Percentiles rank a stretch among this genome's conserved stretches.
Evolutionary conservation across 2,329 filamentous ascomycete species (phyloP).

Genomic region (Pyricularia grisea): DNA sequence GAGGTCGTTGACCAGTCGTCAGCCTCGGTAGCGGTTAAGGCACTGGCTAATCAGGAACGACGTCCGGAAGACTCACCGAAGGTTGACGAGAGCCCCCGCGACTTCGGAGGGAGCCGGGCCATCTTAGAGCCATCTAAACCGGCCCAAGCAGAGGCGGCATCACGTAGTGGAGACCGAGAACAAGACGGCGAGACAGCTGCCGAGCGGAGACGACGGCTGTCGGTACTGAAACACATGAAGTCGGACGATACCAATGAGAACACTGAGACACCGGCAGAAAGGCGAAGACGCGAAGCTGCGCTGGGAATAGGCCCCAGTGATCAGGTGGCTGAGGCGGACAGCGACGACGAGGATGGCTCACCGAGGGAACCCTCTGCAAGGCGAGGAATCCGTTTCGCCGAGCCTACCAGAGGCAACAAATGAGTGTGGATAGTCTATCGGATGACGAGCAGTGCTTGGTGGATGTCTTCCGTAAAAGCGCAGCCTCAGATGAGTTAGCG

Average conservation of each 20-base stretch:
- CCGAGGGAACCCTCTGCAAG: slow-evolving; percentile 40
- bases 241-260: slow-evolving; percentile 27
- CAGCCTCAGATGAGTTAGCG: not conserved
- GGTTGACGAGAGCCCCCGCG: not conserved
- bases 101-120: not conserved
- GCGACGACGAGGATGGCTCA: slow-evolving; percentile 46
- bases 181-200: slow-evolving; percentile 56
- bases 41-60: slow-evolving; percentile 32
- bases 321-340: slow-evolving; percentile 34
- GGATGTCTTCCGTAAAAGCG: not conserved
- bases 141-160: not conserved
- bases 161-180: not conserved
- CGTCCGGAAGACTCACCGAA: not conserved
- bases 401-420: slow-evolving; percentile 20
- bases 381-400: slow-evolving; percentile 54
- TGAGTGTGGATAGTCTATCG: not conserved
- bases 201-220: slow-evolving; percentile 57
- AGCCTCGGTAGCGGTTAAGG: slow-evolving; percentile 38
- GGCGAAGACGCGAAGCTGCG: slow-evolving; percentile 63
- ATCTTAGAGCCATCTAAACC: not conserved
- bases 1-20: slow-evolving; percentile 43
- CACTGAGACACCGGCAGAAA: slow-evolving; percentile 64
- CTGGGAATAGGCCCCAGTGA: slow-evolving; percentile 44
- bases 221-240: slow-evolving; percentile 34
- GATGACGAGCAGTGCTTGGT: not conserved